Conservation (phyloP, 495 filamentous ascomycete genomes). For the Chaetomium cochliodes region DNA sequence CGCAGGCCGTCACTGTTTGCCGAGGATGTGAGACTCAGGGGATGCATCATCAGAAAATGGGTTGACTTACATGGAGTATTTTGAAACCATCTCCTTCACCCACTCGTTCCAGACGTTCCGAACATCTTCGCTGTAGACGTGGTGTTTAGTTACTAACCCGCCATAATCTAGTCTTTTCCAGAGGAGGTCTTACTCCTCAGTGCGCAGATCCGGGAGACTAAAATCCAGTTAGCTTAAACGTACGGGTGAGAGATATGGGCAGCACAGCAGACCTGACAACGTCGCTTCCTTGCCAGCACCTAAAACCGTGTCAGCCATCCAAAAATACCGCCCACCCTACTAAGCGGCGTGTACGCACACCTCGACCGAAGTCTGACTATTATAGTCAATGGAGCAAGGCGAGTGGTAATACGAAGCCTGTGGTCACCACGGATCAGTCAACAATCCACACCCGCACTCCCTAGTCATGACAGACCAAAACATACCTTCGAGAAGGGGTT, state of each 20-base stretch:
- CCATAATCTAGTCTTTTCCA: background rate
- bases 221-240: background rate
- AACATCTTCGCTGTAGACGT: constrained; percentile 41
- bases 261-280: constrained; percentile 41
- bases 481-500: constrained; percentile 60
- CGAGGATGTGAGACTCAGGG: background rate
- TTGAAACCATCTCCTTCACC: constrained; percentile 61
- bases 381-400: constrained; percentile 66
- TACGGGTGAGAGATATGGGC: background rate
- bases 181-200: constrained; percentile 43
- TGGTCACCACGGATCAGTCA: background rate
- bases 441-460: too few relatives aligned
- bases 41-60: background rate
- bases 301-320: constrained; percentile 20
- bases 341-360: constrained; percentile 35
- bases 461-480: background rate
- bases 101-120: constrained; percentile 61
- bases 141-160: background rate
- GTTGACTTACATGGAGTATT: constrained; percentile 58
- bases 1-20: constrained; percentile 63
- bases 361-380: constrained; percentile 49
- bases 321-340: constrained; percentile 17
- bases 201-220: constrained; percentile 67
- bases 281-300: constrained; percentile 67
- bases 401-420: constrained; percentile 61